phyloP scores from a whole-genome alignment of 805 yeast genomes.

The Yarrowia sp. region DNA sequence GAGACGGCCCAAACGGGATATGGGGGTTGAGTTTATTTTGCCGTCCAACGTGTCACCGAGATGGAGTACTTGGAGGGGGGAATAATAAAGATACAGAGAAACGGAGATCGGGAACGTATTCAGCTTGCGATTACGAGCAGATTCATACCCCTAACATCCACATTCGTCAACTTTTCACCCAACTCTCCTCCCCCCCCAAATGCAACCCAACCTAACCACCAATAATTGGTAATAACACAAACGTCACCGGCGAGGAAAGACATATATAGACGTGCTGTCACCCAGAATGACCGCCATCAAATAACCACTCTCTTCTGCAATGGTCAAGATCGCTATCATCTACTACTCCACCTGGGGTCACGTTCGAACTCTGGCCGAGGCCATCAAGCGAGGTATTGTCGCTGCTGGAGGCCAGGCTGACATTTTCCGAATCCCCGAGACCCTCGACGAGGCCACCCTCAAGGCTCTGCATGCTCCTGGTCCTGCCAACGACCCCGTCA shows the following conservation, averaged over 20 bases:
- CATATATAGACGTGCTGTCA: constrained; percentile 3
- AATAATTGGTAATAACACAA: constrained; percentile 6
- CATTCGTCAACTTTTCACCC: too few relatives aligned
- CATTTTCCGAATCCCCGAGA: constrained; percentile 82
- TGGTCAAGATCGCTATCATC: constrained; percentile 69
- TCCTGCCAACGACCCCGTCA: constrained; percentile 55
- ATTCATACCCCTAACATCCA: too few relatives aligned
- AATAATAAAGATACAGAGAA: too few relatives aligned
- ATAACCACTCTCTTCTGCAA: not conserved
- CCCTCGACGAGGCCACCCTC: constrained; percentile 69
- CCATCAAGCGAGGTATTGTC: constrained; percentile 72
- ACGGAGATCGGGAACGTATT: too few relatives aligned
- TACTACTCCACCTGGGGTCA: constrained; percentile 86
- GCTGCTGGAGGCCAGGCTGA: constrained; percentile 73
- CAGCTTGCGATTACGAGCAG: too few relatives aligned
- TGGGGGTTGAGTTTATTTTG: not conserved
- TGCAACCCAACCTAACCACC: not conserved
- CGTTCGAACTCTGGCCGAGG: constrained; percentile 69
- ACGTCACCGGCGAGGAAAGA: not conserved
- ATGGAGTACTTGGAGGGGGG: not conserved
- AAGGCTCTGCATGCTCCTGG: constrained; percentile 68
- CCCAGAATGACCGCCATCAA: not conserved
- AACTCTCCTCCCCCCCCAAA: not conserved
- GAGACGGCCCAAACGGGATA: not conserved
- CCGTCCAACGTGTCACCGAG: not conserved